phyloP scores from a whole-genome alignment of 495 filamentous ascomycete species.

The Aspergillus bertholletiae region DNA sequence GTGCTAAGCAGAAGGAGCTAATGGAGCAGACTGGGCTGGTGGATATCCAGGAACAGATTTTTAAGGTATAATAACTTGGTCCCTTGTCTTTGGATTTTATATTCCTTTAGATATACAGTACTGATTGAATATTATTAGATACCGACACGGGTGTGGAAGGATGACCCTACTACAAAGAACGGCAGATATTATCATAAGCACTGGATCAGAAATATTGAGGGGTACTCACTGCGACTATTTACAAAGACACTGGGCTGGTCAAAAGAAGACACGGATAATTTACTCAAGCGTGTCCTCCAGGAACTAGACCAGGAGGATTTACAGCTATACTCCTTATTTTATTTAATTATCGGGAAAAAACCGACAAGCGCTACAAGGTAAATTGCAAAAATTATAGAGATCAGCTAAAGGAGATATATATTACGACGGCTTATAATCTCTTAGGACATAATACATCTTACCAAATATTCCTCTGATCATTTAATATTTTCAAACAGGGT shows the following conservation, averaged over 20 bases:
- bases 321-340: constrained; percentile 4
- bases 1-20: neutral
- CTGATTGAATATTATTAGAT: no score
- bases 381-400: no score
- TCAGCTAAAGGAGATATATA: no score
- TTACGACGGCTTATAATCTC: no score
- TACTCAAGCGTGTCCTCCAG: neutral
- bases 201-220: neutral
- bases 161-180: no score
- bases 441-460: no score
- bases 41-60: neutral
- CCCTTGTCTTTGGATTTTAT: no score
- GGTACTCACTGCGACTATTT: constrained; percentile 5
- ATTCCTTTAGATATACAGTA: no score
- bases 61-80: neutral
- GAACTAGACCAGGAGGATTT: constrained; percentile 6
- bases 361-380: no score
- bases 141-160: no score
- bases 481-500: no score
- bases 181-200: neutral
- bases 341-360: neutral
- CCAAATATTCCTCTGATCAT: no score
- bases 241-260: constrained; percentile 11
- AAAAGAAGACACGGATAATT: constrained; percentile 4
- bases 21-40: constrained; percentile 4